Base-by-base conservation (phyloP, 805 yeast species). In the Ogataea degrootiae region DNA sequence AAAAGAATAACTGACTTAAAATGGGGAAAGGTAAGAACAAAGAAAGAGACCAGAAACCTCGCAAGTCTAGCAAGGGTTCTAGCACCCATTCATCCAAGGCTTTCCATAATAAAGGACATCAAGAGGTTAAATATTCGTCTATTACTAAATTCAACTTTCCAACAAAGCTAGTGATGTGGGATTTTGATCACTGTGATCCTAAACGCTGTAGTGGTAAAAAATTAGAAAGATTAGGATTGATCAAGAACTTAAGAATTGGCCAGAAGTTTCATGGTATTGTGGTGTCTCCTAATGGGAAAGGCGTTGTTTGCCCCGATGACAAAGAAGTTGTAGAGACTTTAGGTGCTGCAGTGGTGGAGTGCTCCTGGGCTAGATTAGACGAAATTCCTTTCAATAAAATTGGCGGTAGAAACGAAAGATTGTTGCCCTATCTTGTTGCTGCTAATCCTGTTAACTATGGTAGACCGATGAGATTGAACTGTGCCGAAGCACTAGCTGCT, bases 401-500 rank as follows among this genome's bases (percentile, higher is more conserved):
- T 49, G 98, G 98, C 4, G 98, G 98, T 5, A 81, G 79, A 51
- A 75, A 88, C 58, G 96, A 92, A 61, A 73, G 99, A 42, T 71
- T 94, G 31, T 64, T 94, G 48, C 99, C 99, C 0, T 94, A 92
- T 58, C 70, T 94, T 42, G 90, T 94, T 9, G 98, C 98, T 5
- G 96, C 98, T 0, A 94, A 94, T 63, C 96, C 96, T 31, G 98
- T 95, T 7, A 94, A 94, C 66, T 94, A 94, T 59, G 99, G 99
- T 5, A 77, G 85, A 58, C 97, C 99, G 0, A 91, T 97, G 98
- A 79, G 83, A 58, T 71, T 94, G 48, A 94, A 94, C 67, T 94
- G 99, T 66, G 99, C 89, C 6, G 99, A 94, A 64, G 99, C 99
- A 0, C 70, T 94, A 37, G 99, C 99, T 2, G 98, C 99, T 0